Evolutionary conservation across 345 rosid species (phyloP).

Genomic region (Corchorus capsularis): DNA sequence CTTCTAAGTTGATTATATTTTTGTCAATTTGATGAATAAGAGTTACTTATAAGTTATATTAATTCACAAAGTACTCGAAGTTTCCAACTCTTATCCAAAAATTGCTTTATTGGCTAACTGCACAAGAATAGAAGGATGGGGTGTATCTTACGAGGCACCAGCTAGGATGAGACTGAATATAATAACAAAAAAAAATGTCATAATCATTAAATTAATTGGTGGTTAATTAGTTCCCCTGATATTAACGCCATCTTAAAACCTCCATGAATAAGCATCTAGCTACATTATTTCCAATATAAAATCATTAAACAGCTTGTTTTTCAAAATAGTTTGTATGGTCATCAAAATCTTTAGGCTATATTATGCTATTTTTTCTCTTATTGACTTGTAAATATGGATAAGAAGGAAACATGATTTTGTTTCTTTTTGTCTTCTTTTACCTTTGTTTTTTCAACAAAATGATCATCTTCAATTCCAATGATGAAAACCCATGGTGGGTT

Average conservation of each 20-base stretch:
- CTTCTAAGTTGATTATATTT: background rate
- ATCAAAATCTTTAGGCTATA: background rate
- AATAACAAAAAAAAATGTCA: constrained; percentile 3
- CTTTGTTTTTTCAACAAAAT: background rate
- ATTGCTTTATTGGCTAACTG: background rate
- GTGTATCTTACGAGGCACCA: background rate
- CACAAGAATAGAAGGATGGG: background rate
- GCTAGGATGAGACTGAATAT: background rate
- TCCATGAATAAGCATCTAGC: background rate
- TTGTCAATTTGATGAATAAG: background rate
- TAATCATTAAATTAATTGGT: background rate
- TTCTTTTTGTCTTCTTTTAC: background rate
- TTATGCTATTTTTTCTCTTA: background rate
- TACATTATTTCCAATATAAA: background rate
- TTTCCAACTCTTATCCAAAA: background rate
- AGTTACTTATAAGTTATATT: background rate
- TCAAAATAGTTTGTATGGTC: too few species aligned
- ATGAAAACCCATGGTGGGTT: background rate
- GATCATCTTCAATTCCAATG: background rate
- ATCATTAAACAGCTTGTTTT: too few species aligned
- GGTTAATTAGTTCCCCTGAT: background rate
- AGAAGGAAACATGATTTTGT: background rate
- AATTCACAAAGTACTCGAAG: background rate
- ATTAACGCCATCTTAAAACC: background rate
- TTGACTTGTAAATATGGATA: background rate